These are phyloP conservation scores for Plasmodium inui DNA, from an alignment of 169 alveolate genomes.

Conservation along the genomic window DNA sequence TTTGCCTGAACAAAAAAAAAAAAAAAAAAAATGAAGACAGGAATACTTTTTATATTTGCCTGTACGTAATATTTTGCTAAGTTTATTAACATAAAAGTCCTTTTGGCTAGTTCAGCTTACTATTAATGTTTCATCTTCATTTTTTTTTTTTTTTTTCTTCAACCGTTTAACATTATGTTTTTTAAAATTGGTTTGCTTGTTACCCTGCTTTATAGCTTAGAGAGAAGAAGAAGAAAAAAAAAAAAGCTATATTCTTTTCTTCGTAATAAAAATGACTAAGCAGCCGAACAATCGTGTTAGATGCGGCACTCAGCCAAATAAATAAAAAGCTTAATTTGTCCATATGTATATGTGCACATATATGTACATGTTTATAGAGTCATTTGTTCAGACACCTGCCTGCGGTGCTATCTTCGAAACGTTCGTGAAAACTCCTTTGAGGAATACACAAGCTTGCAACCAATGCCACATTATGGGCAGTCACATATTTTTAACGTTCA, in stretches of 20 bases:
- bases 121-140: not conserved
- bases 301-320: not conserved
- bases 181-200: not conserved
- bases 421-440: slow-evolving; percentile 3
- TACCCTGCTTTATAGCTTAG: not conserved
- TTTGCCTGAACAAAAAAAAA: slow-evolving; percentile 33
- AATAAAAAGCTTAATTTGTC: slow-evolving; percentile 1
- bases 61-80: slow-evolving; percentile 5
- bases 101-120: slow-evolving; percentile 31
- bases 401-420: not conserved
- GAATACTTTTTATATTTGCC: not conserved
- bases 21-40: slow-evolving; percentile 10
- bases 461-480: not conserved
- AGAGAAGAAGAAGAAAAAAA: not conserved
- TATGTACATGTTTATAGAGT: not conserved
- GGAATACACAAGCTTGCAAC: not conserved
- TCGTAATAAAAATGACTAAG: slow-evolving; percentile 1
- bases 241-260: slow-evolving; percentile 2
- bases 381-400: not conserved
- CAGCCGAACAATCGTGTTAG: not conserved
- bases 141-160: slow-evolving; percentile 32
- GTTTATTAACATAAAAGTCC: slow-evolving; percentile 42
- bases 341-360: not conserved
- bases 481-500: not conserved
- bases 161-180: slow-evolving; percentile 3